Base-by-base conservation (phyloP, 2,329 filamentous ascomycete genomes). In the Sarocladium strictum region DNA sequence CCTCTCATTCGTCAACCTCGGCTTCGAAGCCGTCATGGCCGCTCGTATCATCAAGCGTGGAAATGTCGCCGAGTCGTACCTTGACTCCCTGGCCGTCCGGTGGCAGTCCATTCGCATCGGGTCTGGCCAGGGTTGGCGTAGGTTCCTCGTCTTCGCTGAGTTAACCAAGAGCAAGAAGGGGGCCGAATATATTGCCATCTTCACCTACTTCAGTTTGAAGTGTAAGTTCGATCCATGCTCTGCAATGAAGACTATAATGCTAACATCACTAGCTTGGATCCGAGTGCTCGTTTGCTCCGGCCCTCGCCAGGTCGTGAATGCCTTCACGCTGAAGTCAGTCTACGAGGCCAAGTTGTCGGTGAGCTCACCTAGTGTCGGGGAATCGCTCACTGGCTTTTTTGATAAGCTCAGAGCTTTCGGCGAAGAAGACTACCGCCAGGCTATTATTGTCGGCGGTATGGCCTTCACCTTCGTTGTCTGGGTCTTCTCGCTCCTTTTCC, bases 101-200 rank as follows among this genome's bases (percentile, higher is more conserved):
- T 79, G 95, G 61, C 90, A 97, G 69, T 90, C 87, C 71, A 83
- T 90, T 65, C 84, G 90, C n/a, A 68, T 87, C 56, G 87, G 86
- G 33, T 77, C 77, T 23, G 87, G 87, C 41, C 83, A 86, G 61
- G 94, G 94, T 29, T 99, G 86, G 83, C 87, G 85, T 63, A 81
- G 93, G 52, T 99, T 96, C 66, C 72, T 96, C n/a, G 90, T 97
- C 60, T 96, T 96, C 67, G 86, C 90, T 15, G 89, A 90, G 64
- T 74, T 97, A 67, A 96, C 92, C 12, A 94, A 93, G 72, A 91
- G 88, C 69, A 92, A 89, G 66, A 95, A 96, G 71, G 90, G 91
- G 17, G 86, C 86, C 55, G 90, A 96, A 68, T 96, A 96, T 64
- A 80, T 96, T 60, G 92, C 92, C 2, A 77, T 96, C 3, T 96